Evolutionary conservation across 2,329 filamentous ascomycete species (phyloP), one percentile per base, ranked within the genome.

Genomic region (Mollisiaceae sp.): DNA sequence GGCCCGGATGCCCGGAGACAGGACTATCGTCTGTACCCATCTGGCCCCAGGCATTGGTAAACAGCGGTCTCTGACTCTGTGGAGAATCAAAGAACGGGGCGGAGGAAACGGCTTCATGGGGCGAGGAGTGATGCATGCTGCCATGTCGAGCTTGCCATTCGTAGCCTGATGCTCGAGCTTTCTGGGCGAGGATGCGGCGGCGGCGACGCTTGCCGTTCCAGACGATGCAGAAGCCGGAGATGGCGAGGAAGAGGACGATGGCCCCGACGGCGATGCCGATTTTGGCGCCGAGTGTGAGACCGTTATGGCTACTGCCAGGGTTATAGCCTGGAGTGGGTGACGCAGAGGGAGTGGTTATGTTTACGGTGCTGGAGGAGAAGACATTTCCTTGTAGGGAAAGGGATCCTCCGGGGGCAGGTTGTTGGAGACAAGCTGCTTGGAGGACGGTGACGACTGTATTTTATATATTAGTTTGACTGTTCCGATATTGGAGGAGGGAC

Each of bases 261-360:
- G 79, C 82, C 5, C 82, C 86, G 24, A 85, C 78, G 15, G 82
- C 84, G 60, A 89, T 85, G 67, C 86, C 87, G 0, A 88, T 85
- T 62, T 86, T 85, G 14, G 80, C 83, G 4, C 82, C 85, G 1
- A 88, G 77, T 1, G 77, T 81, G 8, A 89, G 73, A 0, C 84
- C 79, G 0, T 83, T 82, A n/a, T n/a, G n/a, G 0, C 50, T 58
- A 14, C 60, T 35, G 27, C 27, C 27, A 4, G 65, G 55, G 2
- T 52, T 67, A n/a, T 55, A 65, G 20, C 52, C 45, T 1, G 69
- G 59, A 11, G 8, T 79, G 76, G 0, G 77, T 77, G 0, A 41
- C 8, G 81, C 77, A 0, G 80, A 77, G 0, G 86, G 84, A 0
- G 78, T 77, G 2, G 85, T 86, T 61, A 86, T 79, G 65, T 82